A percentile compares a stretch with the other conserved stretches of the same genome.
Evolutionary conservation across 495 filamentous ascomycete genomes (phyloP).

Genomic region (Penicillium paxilli): DNA sequence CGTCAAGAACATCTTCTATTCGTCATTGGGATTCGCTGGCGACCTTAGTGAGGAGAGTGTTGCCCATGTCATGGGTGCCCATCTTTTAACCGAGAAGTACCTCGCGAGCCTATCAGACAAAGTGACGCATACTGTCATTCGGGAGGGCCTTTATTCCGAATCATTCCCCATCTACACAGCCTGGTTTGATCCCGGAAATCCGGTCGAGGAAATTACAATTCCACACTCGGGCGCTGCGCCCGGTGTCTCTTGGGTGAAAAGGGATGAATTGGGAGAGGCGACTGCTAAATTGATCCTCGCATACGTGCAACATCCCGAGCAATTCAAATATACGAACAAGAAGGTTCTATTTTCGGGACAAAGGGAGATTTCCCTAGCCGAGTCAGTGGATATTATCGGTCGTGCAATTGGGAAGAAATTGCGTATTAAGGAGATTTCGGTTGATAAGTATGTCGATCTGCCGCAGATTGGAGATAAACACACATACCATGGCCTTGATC

Average conservation of each 20-base stretch:
- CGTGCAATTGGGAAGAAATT: conserved; percentile 27
- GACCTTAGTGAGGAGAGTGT: conserved; percentile 40
- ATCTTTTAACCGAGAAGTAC: conserved; percentile 62
- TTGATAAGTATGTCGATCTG: conserved; percentile 42
- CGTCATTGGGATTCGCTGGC: conserved; percentile 59
- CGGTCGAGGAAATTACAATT: conserved; percentile 43
- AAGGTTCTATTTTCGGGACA: conserved; percentile 42
- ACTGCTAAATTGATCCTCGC: conserved; percentile 39
- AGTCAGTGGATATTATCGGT: conserved; percentile 39
- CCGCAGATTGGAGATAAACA: conserved; percentile 30
- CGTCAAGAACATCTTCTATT: conserved; percentile 67
- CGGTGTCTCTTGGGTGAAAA: conserved; percentile 53
- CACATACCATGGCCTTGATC: conserved; percentile 28
- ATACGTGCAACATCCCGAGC: conserved; percentile 17
- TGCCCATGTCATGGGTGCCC: conserved; percentile 67
- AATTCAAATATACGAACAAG: conserved; percentile 34
- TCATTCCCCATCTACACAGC: conserved; percentile 69
- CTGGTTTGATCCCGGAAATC: conserved; percentile 48
- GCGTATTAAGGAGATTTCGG: conserved; percentile 32
- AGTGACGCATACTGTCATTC: conserved; percentile 51
- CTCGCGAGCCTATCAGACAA: conserved; percentile 36
- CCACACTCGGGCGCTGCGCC: conserved; percentile 48
- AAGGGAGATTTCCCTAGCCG: conserved; percentile 34
- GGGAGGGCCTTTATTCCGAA: conserved; percentile 68
- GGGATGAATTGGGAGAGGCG: conserved; percentile 52